phyloP scores from a whole-genome alignment of 805 yeast genomes.

The Candida sakaeoensis region DNA sequence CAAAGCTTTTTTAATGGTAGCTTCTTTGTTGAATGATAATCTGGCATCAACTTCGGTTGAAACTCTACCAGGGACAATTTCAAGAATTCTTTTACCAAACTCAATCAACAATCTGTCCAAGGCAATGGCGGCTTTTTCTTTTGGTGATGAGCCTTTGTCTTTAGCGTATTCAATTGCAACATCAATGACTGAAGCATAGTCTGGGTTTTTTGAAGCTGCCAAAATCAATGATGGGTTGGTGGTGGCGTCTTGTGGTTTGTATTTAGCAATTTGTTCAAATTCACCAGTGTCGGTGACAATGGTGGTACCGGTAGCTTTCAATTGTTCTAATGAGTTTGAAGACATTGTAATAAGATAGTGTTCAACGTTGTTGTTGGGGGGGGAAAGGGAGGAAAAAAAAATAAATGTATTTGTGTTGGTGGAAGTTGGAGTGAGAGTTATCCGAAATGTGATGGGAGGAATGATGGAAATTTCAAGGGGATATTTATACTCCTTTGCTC shows the following conservation, averaged over 20 bases:
- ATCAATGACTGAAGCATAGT: slow-evolving; percentile 86
- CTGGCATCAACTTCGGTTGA: slow-evolving; percentile 99
- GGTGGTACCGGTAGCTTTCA: slow-evolving; percentile 91
- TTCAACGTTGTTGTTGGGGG: too few relatives aligned
- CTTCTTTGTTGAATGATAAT: slow-evolving; percentile 92
- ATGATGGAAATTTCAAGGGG: too few relatives aligned
- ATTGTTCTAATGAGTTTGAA: slow-evolving; percentile 76
- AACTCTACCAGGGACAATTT: slow-evolving; percentile 97
- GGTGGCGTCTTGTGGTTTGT: slow-evolving; percentile 98
- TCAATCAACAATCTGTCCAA: slow-evolving; percentile 91
- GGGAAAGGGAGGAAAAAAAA: too few relatives aligned
- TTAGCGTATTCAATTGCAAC: slow-evolving; percentile 81
- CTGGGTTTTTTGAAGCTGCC: slow-evolving; percentile 90
- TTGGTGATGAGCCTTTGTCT: slow-evolving; percentile 50
- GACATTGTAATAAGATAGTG: too few relatives aligned
- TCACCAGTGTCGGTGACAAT: slow-evolving; percentile 99
- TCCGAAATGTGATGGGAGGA: too few relatives aligned
- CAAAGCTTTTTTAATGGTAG: slow-evolving; percentile 89
- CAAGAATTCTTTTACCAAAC: slow-evolving; percentile 90
- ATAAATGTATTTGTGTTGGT: too few relatives aligned
- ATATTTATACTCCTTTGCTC: too few relatives aligned
- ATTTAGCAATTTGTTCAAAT: slow-evolving; percentile 95
- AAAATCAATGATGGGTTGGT: slow-evolving; percentile 97
- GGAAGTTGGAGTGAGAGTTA: too few relatives aligned
- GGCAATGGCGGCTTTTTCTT: slow-evolving; percentile 75